Evolutionary conservation across 2,329 filamentous ascomycete species (phyloP).

Genomic region (Podosphaera aphanis): DNA sequence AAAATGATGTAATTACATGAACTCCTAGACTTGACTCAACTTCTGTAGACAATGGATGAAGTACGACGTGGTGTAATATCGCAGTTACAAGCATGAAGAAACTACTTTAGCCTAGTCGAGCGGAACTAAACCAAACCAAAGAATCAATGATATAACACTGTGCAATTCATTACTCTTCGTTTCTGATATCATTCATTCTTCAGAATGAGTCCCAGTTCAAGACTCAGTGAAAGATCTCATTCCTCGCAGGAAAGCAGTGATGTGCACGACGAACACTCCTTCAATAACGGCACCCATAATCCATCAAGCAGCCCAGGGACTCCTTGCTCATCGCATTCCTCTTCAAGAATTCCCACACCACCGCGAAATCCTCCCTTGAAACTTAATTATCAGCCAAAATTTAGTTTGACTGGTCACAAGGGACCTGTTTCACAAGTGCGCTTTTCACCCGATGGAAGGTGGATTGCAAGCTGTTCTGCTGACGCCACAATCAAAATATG

Average conservation of each 20-base stretch:
- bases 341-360: conserved; percentile 7
- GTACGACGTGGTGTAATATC: no score
- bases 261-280: conserved; percentile 13
- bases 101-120: no score
- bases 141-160: no score
- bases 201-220: conserved; percentile 1
- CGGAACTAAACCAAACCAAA: no score
- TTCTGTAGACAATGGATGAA: no score
- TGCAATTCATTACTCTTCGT: no score
- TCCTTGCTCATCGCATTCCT: conserved; percentile 10
- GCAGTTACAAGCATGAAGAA: no score
- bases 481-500: conserved; percentile 84
- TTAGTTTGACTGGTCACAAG: conserved; percentile 54
- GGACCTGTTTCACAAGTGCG: conserved; percentile 63
- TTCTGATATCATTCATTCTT: no score
- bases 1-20: no score
- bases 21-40: no score
- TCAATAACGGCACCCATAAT: conserved; percentile 8
- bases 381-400: conserved; percentile 27
- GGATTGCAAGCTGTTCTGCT: conserved; percentile 75
- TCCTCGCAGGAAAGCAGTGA: conserved; percentile 12
- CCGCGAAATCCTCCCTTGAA: conserved; percentile 10
- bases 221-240: conserved; percentile 8
- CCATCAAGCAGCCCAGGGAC: conserved; percentile 9
- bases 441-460: conserved; percentile 74